Percentiles rank a stretch among this genome's conserved stretches.
Evolutionary conservation across 768 basidiomycete species (phyloP).

Genomic region (Coprinopsis cinerea): DNA sequence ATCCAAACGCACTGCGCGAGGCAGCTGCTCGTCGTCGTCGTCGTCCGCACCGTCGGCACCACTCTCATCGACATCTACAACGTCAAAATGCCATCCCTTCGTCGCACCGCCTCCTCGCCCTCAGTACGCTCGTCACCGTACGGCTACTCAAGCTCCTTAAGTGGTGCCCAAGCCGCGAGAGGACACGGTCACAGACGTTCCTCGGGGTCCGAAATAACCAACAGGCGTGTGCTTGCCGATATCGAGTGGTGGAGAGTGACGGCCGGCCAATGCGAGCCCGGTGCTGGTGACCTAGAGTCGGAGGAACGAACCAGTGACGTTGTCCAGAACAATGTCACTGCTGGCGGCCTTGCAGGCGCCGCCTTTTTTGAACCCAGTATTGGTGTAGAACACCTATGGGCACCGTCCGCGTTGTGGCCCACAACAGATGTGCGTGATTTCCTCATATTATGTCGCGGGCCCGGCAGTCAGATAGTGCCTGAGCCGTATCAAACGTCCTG

Average conservation of each 20-base stretch:
- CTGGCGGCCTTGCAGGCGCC: conserved; percentile 22
- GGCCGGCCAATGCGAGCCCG: conserved; percentile 57
- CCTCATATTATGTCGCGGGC: background rate
- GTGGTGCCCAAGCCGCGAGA: conserved; percentile 24
- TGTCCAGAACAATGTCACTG: conserved; percentile 25
- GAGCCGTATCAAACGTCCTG: conserved; percentile 3
- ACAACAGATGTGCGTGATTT: conserved; percentile 32
- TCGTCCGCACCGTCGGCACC: conserved; percentile 20
- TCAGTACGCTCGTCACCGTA: conserved; percentile 68
- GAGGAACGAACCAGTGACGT: conserved; percentile 35
- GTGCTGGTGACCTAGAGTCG: conserved; percentile 38
- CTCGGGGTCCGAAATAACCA: conserved; percentile 58
- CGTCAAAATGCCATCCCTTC: conserved; percentile 62
- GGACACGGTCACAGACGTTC: conserved; percentile 53
- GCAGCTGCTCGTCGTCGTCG: conserved; percentile 38
- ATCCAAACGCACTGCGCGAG: conserved; percentile 41
- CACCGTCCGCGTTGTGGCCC: conserved; percentile 29
- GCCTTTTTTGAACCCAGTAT: conserved; percentile 29
- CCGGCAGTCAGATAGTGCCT: conserved; percentile 5
- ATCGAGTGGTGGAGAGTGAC: conserved; percentile 85
- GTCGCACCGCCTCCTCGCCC: conserved; percentile 69
- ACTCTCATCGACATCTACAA: conserved; percentile 7
- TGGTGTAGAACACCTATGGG: conserved; percentile 33
- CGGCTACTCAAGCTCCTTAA: conserved; percentile 33
- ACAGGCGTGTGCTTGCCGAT: conserved; percentile 73